phyloP scores from a whole-genome alignment of 148 eudicot species.

The Spergularia bocconei region DNA sequence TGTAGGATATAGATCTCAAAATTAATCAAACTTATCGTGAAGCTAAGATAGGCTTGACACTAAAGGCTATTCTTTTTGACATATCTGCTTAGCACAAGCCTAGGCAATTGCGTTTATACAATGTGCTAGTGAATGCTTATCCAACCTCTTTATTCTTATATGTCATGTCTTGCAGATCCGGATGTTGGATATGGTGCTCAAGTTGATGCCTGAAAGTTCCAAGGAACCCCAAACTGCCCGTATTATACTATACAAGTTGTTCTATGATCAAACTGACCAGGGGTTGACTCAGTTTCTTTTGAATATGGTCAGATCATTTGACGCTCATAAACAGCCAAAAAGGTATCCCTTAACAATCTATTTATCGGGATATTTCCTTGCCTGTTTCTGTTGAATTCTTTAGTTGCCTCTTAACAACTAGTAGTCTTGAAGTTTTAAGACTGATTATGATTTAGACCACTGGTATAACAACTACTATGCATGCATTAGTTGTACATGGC shows the following conservation, averaged over 20 bases:
- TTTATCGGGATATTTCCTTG: not conserved
- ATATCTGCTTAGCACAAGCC: not conserved
- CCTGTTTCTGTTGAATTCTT: not conserved
- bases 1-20: not conserved
- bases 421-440: not conserved
- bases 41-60: not conserved
- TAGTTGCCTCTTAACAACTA: not conserved
- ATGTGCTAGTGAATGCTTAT: not conserved
- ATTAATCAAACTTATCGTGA: not conserved
- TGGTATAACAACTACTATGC: not conserved
- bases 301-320: slow-evolving; percentile 76
- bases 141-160: not conserved
- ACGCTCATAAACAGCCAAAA: slow-evolving; percentile 85
- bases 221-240: slow-evolving; percentile 87
- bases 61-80: not conserved
- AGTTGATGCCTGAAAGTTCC: slow-evolving; percentile 73
- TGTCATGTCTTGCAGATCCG: slow-evolving; percentile 54
- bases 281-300: slow-evolving; percentile 90
- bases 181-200: slow-evolving; percentile 86
- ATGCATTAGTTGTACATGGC: not conserved
- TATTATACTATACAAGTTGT: slow-evolving; percentile 83
- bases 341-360: slow-evolving; percentile 43
- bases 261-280: slow-evolving; percentile 98
- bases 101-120: not conserved
- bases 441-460: not conserved